Percentiles rank a stretch among this genome's conserved stretches.
phyloP scores from a whole-genome alignment of 176 grass and related monocot species.

The Oryza longistaminata region DNA sequence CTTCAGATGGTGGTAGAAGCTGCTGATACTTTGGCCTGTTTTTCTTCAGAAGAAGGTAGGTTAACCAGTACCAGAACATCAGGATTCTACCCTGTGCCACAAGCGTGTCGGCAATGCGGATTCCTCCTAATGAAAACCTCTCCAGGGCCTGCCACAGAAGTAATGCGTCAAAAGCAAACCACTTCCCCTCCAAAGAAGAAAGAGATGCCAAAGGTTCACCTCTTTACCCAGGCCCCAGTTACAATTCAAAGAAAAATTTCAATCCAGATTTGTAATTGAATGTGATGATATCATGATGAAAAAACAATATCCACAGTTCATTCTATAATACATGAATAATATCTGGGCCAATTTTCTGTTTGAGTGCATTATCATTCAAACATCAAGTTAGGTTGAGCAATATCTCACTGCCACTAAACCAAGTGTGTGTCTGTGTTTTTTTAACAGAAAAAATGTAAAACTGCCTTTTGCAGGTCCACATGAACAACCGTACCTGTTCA shows the following conservation, averaged over 20 bases:
- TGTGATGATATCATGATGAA: too few relatives aligned
- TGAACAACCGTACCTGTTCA: constrained; percentile 68
- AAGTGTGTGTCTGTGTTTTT: neutral
- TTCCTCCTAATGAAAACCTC: constrained; percentile 80
- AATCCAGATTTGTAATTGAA: neutral
- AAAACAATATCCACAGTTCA: too few relatives aligned
- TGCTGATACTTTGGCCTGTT: constrained; percentile 89
- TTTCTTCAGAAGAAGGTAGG: constrained; percentile 88
- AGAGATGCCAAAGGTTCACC: neutral
- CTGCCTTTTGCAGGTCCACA: neutral
- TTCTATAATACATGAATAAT: constrained; percentile 8
- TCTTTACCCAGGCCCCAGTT: neutral
- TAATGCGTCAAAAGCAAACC: neutral
- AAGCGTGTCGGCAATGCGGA: constrained; percentile 58
- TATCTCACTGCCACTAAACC: neutral
- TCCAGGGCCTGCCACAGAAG: constrained; percentile 65
- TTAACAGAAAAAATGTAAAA: neutral
- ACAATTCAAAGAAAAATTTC: neutral
- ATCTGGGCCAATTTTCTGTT: neutral
- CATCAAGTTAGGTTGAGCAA: neutral
- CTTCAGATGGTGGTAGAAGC: constrained; percentile 48
- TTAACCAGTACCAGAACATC: constrained; percentile 90
- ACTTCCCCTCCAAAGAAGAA: neutral
- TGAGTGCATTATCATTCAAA: neutral
- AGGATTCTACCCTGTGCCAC: constrained; percentile 81